Conservation (phyloP, 2,329 filamentous ascomycete species). For the Pseudogymnoascus sp. region DNA sequence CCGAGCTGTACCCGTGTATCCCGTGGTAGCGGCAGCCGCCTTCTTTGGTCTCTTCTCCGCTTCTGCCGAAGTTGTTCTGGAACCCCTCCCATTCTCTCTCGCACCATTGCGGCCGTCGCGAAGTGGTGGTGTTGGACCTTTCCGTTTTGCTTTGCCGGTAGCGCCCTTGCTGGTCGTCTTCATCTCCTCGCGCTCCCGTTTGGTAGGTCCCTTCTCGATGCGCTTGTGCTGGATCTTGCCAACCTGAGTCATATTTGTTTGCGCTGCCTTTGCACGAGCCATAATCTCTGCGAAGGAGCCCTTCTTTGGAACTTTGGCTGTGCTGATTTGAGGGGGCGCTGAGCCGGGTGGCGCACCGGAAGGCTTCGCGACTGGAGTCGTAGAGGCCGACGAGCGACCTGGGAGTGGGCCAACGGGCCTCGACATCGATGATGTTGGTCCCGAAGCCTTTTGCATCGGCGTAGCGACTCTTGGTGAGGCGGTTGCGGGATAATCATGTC, state of each 20-base stretch:
- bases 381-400: not conserved
- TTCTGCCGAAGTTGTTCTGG: conserved; percentile 24
- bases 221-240: conserved; percentile 69
- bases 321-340: not conserved
- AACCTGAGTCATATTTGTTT: conserved; percentile 50
- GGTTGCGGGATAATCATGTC: conserved; percentile 23
- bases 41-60: conserved; percentile 53
- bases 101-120: conserved; percentile 18
- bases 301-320: conserved; percentile 50
- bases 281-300: conserved; percentile 68
- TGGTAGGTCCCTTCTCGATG: conserved; percentile 53
- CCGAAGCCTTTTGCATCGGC: conserved; percentile 18
- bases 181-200: conserved; percentile 36
- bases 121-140: conserved; percentile 14
- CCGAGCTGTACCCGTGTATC: conserved; percentile 56
- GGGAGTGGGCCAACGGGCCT: conserved; percentile 20
- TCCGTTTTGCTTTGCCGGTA: conserved; percentile 21
- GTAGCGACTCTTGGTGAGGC: conserved; percentile 22
- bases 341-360: not conserved
- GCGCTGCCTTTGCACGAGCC: conserved; percentile 59
- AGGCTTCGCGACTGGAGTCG: conserved; percentile 35
- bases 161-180: conserved; percentile 20
- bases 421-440: conserved; percentile 21
- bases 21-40: conserved; percentile 51
- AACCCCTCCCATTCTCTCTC: conserved; percentile 22